phyloP scores from a whole-genome alignment of 1,284 basidiomycete genomes.

The Lignosus rhinocerotis region DNA sequence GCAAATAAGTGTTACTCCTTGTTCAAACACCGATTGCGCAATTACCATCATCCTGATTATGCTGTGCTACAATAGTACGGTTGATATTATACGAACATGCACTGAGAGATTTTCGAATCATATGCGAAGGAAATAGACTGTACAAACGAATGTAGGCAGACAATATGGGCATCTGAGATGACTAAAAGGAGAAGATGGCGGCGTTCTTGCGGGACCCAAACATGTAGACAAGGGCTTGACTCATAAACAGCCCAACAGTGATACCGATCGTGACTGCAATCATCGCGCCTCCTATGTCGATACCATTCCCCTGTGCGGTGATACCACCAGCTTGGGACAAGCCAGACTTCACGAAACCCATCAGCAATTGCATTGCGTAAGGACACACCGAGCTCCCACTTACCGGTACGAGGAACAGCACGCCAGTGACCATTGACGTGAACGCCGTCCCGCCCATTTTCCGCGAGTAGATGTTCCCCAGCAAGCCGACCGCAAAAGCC shows the following conservation, averaged over 20 bases:
- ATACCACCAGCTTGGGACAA: conserved; percentile 85
- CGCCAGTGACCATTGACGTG: conserved; percentile 87
- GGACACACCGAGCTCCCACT: conserved; percentile 33
- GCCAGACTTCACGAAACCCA: conserved; percentile 59
- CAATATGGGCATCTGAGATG: neutral
- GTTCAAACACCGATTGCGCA: no score
- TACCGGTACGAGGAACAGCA: conserved; percentile 82
- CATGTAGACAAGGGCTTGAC: conserved; percentile 83
- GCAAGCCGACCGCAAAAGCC: conserved; percentile 79
- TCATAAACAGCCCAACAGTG: conserved; percentile 88
- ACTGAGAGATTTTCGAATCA: neutral
- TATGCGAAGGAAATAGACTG: neutral
- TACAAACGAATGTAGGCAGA: neutral
- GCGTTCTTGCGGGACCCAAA: conserved; percentile 83
- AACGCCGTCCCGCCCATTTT: conserved; percentile 89
- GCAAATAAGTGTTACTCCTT: neutral
- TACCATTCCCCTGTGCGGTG: conserved; percentile 66
- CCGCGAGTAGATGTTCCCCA: conserved; percentile 84
- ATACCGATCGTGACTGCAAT: conserved; percentile 89
- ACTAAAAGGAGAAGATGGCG: conserved; percentile 78
- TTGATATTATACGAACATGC: neutral
- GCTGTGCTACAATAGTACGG: no score
- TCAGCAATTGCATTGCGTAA: neutral
- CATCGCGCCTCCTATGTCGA: conserved; percentile 81
- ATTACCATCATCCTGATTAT: no score